phyloP scores from a whole-genome alignment of 768 basidiomycete species.

The Royoungia palumana region DNA sequence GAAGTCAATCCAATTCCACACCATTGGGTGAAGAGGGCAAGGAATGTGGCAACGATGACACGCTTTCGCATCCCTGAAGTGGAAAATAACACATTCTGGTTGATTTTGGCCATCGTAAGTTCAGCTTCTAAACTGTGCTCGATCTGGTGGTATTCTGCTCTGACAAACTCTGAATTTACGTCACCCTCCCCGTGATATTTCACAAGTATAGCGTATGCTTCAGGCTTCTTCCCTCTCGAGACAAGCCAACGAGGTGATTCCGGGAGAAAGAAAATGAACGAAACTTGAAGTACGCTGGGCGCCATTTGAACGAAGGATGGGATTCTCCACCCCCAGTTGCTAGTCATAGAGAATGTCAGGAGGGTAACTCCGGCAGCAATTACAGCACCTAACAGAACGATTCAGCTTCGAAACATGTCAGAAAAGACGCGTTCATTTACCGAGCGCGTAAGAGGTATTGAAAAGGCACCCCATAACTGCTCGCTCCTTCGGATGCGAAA shows the following conservation, averaged over 20 bases:
- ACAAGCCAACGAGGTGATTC: slow-evolving; percentile 68
- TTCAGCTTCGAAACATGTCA: background rate
- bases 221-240: slow-evolving; percentile 48
- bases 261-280: slow-evolving; percentile 55
- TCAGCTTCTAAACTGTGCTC: slow-evolving; percentile 46
- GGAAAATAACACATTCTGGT: background rate
- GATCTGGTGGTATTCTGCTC: slow-evolving; percentile 56
- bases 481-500: slow-evolving; percentile 25
- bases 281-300: slow-evolving; percentile 51
- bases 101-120: background rate
- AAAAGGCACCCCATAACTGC: slow-evolving; percentile 14
- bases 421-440: background rate
- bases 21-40: slow-evolving; percentile 16
- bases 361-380: slow-evolving; percentile 53
- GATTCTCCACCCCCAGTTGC: slow-evolving; percentile 68
- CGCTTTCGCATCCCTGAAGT: slow-evolving; percentile 17
- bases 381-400: slow-evolving; percentile 12
- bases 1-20: slow-evolving; percentile 10
- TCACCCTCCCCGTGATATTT: slow-evolving; percentile 65
- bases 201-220: slow-evolving; percentile 46
- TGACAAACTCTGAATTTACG: slow-evolving; percentile 47
- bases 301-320: slow-evolving; percentile 55
- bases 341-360: slow-evolving; percentile 57
- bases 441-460: slow-evolving; percentile 4
- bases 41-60: slow-evolving; percentile 6